phyloP scores from a whole-genome alignment of 2,329 filamentous ascomycete genomes.

The Uncinocarpus reesii region DNA sequence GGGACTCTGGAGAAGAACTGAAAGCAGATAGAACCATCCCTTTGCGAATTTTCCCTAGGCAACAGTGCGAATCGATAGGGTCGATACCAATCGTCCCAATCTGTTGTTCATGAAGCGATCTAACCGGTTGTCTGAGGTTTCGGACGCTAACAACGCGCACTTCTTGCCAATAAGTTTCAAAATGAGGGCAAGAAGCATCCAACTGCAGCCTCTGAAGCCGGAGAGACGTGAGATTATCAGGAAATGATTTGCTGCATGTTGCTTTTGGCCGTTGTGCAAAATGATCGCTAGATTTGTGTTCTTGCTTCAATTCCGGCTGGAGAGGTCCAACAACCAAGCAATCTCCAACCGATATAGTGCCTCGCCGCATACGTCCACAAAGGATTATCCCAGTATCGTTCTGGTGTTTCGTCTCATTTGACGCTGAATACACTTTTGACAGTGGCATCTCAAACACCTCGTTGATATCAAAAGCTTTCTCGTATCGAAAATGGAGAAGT shows the following conservation, averaged over 20 bases:
- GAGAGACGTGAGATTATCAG: slow-evolving; percentile 28
- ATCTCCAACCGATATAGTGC: slow-evolving; percentile 66
- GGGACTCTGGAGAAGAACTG: slow-evolving; percentile 30
- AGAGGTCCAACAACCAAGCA: slow-evolving; percentile 72
- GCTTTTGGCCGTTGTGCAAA: slow-evolving; percentile 19
- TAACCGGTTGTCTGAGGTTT: slow-evolving; percentile 75
- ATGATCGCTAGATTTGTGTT: slow-evolving; percentile 15
- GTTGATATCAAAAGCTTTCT: slow-evolving; percentile 75
- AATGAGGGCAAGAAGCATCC: slow-evolving; percentile 38
- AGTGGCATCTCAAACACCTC: slow-evolving; percentile 71
- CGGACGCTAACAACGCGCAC: slow-evolving; percentile 77
- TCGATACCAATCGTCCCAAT: slow-evolving; percentile 80
- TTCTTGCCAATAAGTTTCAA: slow-evolving; percentile 62
- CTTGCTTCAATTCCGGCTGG: slow-evolving; percentile 36
- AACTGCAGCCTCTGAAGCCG: slow-evolving; percentile 21
- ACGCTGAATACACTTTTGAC: slow-evolving; percentile 44
- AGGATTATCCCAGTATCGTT: slow-evolving; percentile 58
- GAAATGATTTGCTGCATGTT: slow-evolving; percentile 26
- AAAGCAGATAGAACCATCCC: slow-evolving; percentile 71
- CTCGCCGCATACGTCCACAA: slow-evolving; percentile 74
- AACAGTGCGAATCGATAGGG: slow-evolving; percentile 19
- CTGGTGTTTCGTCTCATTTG: slow-evolving; percentile 32
- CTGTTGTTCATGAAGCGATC: slow-evolving; percentile 64
- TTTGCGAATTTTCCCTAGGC: slow-evolving; percentile 48
- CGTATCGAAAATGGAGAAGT: slow-evolving; percentile 40